phyloP scores from a whole-genome alignment of 2,329 filamentous ascomycete genomes.

The Paracorniculantispora psalliotae region DNA sequence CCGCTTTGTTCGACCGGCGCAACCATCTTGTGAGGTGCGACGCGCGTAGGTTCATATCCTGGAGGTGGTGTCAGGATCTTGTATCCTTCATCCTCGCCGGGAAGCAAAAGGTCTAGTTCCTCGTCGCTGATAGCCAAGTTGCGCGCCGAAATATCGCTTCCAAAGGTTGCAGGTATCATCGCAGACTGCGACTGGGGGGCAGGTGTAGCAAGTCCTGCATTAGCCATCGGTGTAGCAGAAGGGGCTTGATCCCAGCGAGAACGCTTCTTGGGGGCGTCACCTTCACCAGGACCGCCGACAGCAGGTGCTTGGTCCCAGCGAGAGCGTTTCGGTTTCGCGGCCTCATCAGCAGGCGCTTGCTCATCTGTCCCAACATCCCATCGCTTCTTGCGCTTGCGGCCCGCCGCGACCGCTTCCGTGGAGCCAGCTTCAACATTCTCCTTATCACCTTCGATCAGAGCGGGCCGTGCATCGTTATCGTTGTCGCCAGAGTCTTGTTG shows the following conservation, averaged over 20 bases:
- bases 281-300: constrained; percentile 33
- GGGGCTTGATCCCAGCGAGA: constrained; percentile 93
- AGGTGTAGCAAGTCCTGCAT: constrained; percentile 70
- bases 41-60: constrained; percentile 80
- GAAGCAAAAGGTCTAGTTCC: constrained; percentile 86
- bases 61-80: constrained; percentile 86
- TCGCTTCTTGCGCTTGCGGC: constrained; percentile 84
- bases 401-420: constrained; percentile 56
- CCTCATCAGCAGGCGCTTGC: constrained; percentile 43
- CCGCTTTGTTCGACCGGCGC: constrained; percentile 73
- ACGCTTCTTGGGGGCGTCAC: constrained; percentile 64
- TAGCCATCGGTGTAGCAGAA: constrained; percentile 69
- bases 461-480: constrained; percentile 63
- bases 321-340: constrained; percentile 67
- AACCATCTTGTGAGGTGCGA: constrained; percentile 69
- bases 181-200: constrained; percentile 63
- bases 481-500: constrained; percentile 51
- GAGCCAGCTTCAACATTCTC: constrained; percentile 68
- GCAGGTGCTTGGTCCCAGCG: constrained; percentile 83
- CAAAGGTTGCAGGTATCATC: constrained; percentile 60
- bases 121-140: constrained; percentile 86
- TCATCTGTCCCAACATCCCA: constrained; percentile 71
- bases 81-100: constrained; percentile 83
- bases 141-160: constrained; percentile 72
- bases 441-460: constrained; percentile 68